Evolutionary conservation across 805 yeast species (phyloP).

Genomic region (Candida tammaniensis): DNA sequence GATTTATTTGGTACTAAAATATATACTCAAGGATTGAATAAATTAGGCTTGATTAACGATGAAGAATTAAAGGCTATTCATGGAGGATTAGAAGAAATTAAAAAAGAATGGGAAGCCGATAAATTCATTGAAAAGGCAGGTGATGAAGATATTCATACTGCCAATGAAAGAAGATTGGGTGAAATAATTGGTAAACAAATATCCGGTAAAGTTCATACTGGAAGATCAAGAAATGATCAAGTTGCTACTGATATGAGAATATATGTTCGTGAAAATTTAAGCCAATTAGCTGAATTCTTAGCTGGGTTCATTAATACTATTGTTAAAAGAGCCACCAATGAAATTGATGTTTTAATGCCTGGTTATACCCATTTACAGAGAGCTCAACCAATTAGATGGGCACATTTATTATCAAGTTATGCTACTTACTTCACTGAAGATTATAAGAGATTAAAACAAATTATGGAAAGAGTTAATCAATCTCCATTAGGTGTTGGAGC

Average conservation of each 20-base stretch:
- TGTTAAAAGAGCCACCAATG: slow-evolving; percentile 72
- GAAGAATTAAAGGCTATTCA: slow-evolving; percentile 82
- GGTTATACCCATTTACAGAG: slow-evolving; percentile 98
- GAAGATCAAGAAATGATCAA: slow-evolving; percentile 97
- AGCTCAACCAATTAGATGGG: slow-evolving; percentile 99
- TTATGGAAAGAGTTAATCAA: slow-evolving; percentile 76
- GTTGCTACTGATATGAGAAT: slow-evolving; percentile 99
- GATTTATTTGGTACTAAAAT: slow-evolving; percentile 93
- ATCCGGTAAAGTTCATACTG: slow-evolving; percentile 99
- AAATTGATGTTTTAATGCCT: slow-evolving; percentile 93
- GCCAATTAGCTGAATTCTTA: slow-evolving; percentile 54
- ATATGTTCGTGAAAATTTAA: slow-evolving; percentile 77
- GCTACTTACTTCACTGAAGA: slow-evolving; percentile 95
- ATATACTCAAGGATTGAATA: slow-evolving; percentile 81
- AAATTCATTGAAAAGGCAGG: slow-evolving; percentile 74
- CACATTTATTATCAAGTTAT: slow-evolving; percentile 93
- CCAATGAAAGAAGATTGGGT: slow-evolving; percentile 96
- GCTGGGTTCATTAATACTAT: slow-evolving; percentile 66
- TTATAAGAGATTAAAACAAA: slow-evolving; percentile 76
- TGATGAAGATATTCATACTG: slow-evolving; percentile 98
- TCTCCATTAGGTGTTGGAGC: slow-evolving; percentile 98
- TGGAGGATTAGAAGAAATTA: slow-evolving; percentile 69
- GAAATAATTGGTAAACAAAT: slow-evolving; percentile 91
- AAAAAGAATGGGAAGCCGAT: slow-evolving; percentile 76
- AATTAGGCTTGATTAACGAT: slow-evolving; percentile 68